Evolutionary conservation across 495 filamentous ascomycete genomes (phyloP), one percentile per base, ranked within the genome.

Genomic region (Neurospora tetrasperma): DNA sequence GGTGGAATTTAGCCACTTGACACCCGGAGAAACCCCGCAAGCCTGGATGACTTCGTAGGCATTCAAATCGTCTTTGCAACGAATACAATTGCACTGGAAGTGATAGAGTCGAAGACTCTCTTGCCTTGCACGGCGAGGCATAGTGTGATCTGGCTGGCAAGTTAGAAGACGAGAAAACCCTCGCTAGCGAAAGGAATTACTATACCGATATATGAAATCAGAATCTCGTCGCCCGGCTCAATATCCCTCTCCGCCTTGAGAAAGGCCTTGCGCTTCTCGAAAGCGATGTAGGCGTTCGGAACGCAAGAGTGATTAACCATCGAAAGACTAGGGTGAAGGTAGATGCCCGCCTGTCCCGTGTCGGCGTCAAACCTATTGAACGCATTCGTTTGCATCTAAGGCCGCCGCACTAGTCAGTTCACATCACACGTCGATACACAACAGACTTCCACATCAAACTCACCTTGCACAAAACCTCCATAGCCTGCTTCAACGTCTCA

Each of bases 281-380:
- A 87, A 38, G 79, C 76, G 38, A 88, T 80, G 43, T 80, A 81
- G 0, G 86, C 85, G 70, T 86, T 88, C 11, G 86, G 86, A 7
- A 82, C 74, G 68, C 87, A 88, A 2, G 86, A 87, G 73, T 88
- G 87, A 71, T 88, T 88, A 7, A 84, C 74, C 79, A 86, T 84
- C 31, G 87, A 82, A 35, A 88, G 75, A 7, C 73, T 78, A 5
- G 84, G 77, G 70, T 86, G 82, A 59, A 87, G 41, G 62, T 82
- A 85, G 12, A 83, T 77, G 4, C 84, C 85, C 23, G 75, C 76
- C 75, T 80, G 75, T 6, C 76, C 82, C 31, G 79, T 71, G 71
- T 85, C 83, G 1, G 74, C 71, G 71, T 86, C 85, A 39, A 75
- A 69, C 42, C 83, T 70, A 74, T 83, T 81, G 75, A 85, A 86